Conservation (phyloP, 1,139 yeast genomes). For the Suhomyces anneliseae region DNA sequence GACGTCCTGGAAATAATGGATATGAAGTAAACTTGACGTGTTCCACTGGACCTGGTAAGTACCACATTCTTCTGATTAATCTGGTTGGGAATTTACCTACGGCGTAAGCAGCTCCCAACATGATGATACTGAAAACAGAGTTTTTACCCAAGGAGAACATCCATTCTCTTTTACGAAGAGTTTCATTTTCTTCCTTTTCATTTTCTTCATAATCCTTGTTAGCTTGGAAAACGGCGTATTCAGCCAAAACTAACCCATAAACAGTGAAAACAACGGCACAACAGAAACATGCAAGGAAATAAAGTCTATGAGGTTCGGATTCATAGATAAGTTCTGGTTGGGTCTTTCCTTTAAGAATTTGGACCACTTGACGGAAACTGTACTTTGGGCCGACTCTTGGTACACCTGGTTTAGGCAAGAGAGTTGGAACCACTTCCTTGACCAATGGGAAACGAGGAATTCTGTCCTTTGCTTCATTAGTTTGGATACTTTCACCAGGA, state of each 20-base stretch:
- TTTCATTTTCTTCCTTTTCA: constrained; percentile 41
- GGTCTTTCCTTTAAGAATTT: constrained; percentile 53
- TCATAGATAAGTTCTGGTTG: constrained; percentile 78
- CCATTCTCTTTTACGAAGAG: constrained; percentile 41
- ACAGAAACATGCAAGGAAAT: constrained; percentile 68
- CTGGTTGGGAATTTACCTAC: constrained; percentile 61
- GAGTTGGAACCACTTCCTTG: constrained; percentile 65
- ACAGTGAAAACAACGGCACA: constrained; percentile 66
- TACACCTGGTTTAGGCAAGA: constrained; percentile 70
- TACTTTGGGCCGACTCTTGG: constrained; percentile 64
- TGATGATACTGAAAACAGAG: constrained; percentile 37
- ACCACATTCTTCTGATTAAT: constrained; percentile 73
- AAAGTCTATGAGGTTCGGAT: constrained; percentile 79
- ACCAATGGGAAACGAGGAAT: constrained; percentile 66
- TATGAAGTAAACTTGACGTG: constrained; percentile 68
- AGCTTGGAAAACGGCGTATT: constrained; percentile 60
- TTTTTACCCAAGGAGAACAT: constrained; percentile 29
- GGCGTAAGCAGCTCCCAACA: constrained; percentile 45
- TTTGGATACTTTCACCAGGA: constrained; percentile 59
- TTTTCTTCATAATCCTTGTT: constrained; percentile 61
- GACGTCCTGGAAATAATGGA: constrained; percentile 71
- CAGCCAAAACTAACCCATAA: constrained; percentile 62
- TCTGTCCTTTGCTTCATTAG: constrained; percentile 49
- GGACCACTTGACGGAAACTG: constrained; percentile 63
- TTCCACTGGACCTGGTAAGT: constrained; percentile 59